Conservation (phyloP, 1,139 yeast species). For the Yamadazyma buinensis region DNA sequence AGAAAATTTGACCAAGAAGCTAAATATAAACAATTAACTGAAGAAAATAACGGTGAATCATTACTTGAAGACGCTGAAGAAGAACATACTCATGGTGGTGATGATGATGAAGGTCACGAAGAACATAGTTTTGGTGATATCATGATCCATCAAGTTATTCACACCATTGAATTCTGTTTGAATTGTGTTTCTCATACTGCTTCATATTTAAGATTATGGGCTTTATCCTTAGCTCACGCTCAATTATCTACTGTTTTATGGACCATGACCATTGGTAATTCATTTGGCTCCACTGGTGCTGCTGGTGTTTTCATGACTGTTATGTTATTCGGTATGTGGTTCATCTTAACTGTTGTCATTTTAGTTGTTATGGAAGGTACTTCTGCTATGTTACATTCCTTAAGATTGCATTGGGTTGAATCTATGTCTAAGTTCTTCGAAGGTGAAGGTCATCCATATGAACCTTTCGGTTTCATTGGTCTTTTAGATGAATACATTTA, state of each 20-base stretch:
- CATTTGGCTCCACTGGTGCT: conserved; percentile 48
- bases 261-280: conserved; percentile 70
- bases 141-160: conserved; percentile 76
- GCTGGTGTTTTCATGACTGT: conserved; percentile 52
- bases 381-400: conserved; percentile 80
- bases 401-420: conserved; percentile 86
- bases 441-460: conserved; percentile 73
- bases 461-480: conserved; percentile 57
- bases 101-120: conserved; percentile 51
- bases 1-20: conserved; percentile 42
- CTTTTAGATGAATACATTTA: conserved; percentile 15
- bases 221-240: conserved; percentile 74
- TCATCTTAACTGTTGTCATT: conserved; percentile 65
- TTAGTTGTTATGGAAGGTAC: conserved; percentile 85
- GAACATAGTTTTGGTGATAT: conserved; percentile 68
- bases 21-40: conserved; percentile 27
- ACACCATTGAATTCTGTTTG: conserved; percentile 74
- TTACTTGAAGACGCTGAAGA: conserved; percentile 15
- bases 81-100: conserved; percentile 33
- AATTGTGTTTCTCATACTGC: conserved; percentile 81
- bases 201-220: conserved; percentile 76
- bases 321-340: conserved; percentile 74
- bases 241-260: conserved; percentile 72
- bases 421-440: conserved; percentile 82
- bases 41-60: conserved; percentile 22